These are phyloP conservation scores for Colletotrichum sp. DNA, from an alignment of 2,329 filamentous ascomycete species.

Conservation along the genomic window DNA sequence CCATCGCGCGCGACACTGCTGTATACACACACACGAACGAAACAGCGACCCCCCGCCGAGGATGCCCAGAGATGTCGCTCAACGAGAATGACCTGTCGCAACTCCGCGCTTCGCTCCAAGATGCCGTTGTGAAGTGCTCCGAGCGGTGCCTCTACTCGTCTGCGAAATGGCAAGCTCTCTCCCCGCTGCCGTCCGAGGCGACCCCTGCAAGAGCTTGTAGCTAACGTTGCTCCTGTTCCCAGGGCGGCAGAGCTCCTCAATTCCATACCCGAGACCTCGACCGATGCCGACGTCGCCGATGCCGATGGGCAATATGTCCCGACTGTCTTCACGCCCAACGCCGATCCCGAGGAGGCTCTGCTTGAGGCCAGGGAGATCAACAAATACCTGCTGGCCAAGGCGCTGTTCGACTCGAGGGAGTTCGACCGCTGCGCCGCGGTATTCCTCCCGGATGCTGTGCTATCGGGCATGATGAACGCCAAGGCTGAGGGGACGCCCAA, in stretches of 20 bases:
- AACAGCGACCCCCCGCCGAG: not conserved
- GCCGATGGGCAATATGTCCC: conserved; percentile 44
- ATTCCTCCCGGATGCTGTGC: conserved; percentile 81
- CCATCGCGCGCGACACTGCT: not conserved
- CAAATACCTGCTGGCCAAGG: conserved; percentile 89
- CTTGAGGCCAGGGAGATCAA: conserved; percentile 82
- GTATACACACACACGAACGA: not conserved
- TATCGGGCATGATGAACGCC: conserved; percentile 68
- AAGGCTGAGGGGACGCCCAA: conserved; percentile 50
- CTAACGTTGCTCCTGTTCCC: conserved; percentile 20
- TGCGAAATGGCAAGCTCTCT: conserved; percentile 79
- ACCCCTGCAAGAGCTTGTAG: not conserved
- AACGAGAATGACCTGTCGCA: conserved; percentile 64
- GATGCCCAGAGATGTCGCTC: conserved; percentile 51
- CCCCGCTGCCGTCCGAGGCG: not conserved
- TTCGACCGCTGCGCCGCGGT: conserved; percentile 92
- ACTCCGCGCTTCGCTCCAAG: conserved; percentile 77
- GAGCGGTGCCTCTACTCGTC: conserved; percentile 96
- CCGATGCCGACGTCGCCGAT: conserved; percentile 56
- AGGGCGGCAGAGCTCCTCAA: conserved; percentile 96
- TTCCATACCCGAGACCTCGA: conserved; percentile 70
- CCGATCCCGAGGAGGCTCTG: conserved; percentile 73
- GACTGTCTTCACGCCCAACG: conserved; percentile 58
- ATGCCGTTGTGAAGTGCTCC: conserved; percentile 88
- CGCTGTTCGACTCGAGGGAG: conserved; percentile 93